These are phyloP conservation scores for Dimocarpus longan DNA, from an alignment of 345 rosid genomes.

Conservation along the genomic window DNA sequence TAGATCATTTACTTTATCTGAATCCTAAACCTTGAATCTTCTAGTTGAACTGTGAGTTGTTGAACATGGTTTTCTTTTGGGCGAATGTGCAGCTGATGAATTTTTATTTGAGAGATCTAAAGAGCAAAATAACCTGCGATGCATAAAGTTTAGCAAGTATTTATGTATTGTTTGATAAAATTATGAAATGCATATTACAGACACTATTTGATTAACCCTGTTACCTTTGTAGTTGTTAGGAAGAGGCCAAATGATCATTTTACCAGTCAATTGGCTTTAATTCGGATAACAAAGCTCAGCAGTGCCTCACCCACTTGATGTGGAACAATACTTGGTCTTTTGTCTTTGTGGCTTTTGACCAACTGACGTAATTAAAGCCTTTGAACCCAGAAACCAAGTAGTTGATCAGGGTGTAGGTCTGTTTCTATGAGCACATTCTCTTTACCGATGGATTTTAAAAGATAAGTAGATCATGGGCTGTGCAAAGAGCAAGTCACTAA, in stretches of 20 bases:
- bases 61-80: not conserved
- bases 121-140: not conserved
- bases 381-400: conserved; percentile 2
- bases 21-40: conserved; percentile 11
- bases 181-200: not conserved
- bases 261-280: not conserved
- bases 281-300: not conserved
- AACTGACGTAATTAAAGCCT: conserved; percentile 8
- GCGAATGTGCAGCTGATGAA: not conserved
- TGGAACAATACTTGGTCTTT: not conserved
- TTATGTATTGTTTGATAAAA: conserved; percentile 9
- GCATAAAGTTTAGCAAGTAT: conserved; percentile 5
- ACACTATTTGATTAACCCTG: not conserved
- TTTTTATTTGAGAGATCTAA: conserved; percentile 8
- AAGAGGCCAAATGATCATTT: conserved; percentile 8
- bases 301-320: not conserved
- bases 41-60: not conserved
- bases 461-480: not conserved
- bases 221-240: not conserved
- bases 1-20: not conserved
- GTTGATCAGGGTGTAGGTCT: not conserved
- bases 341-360: conserved; percentile 11
- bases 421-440: conserved; percentile 1
- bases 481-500: not conserved
- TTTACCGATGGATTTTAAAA: not conserved